Base-by-base conservation (phyloP, 2,329 filamentous ascomycete species). In the Fusarium penzigii region DNA sequence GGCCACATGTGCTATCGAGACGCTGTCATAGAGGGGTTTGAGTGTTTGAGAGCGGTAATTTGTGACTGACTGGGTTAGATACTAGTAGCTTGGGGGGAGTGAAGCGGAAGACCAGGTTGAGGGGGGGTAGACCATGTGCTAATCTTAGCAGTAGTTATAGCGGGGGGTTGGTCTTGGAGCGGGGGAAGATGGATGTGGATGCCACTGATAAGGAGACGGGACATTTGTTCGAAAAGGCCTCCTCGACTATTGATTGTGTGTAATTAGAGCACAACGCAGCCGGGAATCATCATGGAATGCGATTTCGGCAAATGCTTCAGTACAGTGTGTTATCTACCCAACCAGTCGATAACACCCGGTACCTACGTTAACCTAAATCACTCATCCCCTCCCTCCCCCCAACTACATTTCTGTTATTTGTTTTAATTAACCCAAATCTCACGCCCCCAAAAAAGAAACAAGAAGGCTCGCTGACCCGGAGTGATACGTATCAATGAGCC, bases 401-500 rank as follows among this genome's bases (percentile, higher is more conserved):
- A 25, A 25, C 20, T 25, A 7, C 20, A 25, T 25, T 25, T 25
- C 20, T 25, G 5, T 25, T 25, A 7, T 7, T 25, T 25, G 17
- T 20, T 17, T 32, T 42, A 40, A 25, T 25, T 25, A 25, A 25
- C 39, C 42, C 47, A 49, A 44, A 55, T 50, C 50, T 43, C 50
- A 48, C 40, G 25, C 17, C 42, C 47, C 32, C 25, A 36, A 17
- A 44, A 40, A 25, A 25, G 20, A 25, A 25, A 25, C 20, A 25
- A 25, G 20, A 25, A 25, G 20, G 48, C 49, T 53, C 56, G 7
- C 20, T 25, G 20, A 25, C 20, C 20, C 56, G 56, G 53, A 53
- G 52, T 43, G 48, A 46, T 49, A 45, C 45, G 48, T 44, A 57
- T 57, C 47, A 48, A 38, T 14, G 43, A 46, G 53, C 53, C 54